A percentile compares a stretch with the other conserved stretches of the same genome.
Conservation (phyloP, 106 monocot genomes). For the Acorus calamus region DNA sequence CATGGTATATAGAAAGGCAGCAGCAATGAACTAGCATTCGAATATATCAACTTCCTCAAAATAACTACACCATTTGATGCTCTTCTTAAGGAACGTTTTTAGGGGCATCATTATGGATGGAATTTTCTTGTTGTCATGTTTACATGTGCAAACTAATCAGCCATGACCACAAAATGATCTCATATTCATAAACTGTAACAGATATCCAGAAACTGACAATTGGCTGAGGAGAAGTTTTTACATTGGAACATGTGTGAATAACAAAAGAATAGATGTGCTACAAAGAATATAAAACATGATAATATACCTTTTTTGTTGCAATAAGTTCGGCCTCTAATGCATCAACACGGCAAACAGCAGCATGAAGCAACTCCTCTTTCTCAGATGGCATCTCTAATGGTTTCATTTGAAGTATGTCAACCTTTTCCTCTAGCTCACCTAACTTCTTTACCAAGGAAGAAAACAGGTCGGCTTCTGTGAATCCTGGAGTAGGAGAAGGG, state of each 20-base stretch:
- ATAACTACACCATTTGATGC: too few species aligned
- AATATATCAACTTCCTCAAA: too few species aligned
- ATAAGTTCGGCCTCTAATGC: conserved; percentile 52
- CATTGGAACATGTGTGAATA: background rate
- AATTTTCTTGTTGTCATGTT: too few species aligned
- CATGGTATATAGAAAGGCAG: too few species aligned
- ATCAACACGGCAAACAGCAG: conserved; percentile 37
- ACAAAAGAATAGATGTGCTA: too few species aligned
- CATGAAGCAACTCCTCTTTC: conserved; percentile 46
- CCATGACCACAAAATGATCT: too few species aligned
- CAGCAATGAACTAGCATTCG: too few species aligned
- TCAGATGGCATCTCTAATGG: conserved; percentile 39
- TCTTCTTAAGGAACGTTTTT: too few species aligned
- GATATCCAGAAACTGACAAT: too few species aligned
- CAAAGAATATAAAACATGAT: background rate
- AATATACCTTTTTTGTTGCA: conserved; percentile 34
- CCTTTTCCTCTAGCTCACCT: conserved; percentile 37
- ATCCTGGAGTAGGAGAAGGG: conserved; percentile 14
- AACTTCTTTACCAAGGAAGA: conserved; percentile 24
- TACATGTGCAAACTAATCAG: too few species aligned
- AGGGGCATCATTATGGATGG: too few species aligned
- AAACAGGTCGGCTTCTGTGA: conserved; percentile 2
- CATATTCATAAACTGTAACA: too few species aligned
- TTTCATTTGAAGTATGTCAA: conserved; percentile 31
- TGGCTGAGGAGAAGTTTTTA: background rate